Evolutionary conservation across 139 green algal species (phyloP).

Genomic region (Coelastrella sp.): DNA sequence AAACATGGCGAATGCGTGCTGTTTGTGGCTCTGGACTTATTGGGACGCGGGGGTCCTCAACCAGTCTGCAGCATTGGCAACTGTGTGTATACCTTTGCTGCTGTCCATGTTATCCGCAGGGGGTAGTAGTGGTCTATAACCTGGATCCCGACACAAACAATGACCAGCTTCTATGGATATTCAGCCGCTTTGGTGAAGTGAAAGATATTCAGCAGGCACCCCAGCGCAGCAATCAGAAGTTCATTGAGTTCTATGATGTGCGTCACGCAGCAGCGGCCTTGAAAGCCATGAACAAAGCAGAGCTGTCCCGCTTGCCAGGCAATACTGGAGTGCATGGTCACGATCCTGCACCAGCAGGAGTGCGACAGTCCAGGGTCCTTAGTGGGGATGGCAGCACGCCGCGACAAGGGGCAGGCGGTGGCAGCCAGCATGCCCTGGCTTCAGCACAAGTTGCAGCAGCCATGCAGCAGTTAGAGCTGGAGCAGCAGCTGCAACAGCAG

Average conservation of each 20-base stretch:
- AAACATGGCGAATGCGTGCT: too few species aligned
- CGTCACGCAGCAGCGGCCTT: slow-evolving; percentile 72
- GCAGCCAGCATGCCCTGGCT: slow-evolving; percentile 44
- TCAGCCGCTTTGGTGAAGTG: slow-evolving; percentile 91
- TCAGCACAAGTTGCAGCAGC: slow-evolving; percentile 37
- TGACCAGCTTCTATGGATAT: slow-evolving; percentile 82
- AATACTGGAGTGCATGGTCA: slow-evolving; percentile 3
- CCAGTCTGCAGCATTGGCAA: too few species aligned
- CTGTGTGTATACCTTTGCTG: not conserved
- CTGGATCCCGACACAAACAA: slow-evolving; percentile 77
- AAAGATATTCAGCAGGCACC: slow-evolving; percentile 71
- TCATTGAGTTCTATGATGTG: slow-evolving; percentile 94
- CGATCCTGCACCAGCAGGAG: slow-evolving; percentile 49
- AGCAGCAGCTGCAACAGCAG: slow-evolving; percentile 45
- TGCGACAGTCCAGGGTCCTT: slow-evolving; percentile 9
- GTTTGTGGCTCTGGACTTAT: too few species aligned
- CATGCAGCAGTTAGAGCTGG: slow-evolving; percentile 41
- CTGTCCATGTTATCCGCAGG: slow-evolving; percentile 71
- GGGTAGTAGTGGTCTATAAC: slow-evolving; percentile 88
- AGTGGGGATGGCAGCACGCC: slow-evolving; percentile 2
- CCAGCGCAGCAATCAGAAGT: slow-evolving; percentile 74
- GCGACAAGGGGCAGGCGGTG: slow-evolving; percentile 19
- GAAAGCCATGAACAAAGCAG: slow-evolving; percentile 72
- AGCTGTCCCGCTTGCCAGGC: slow-evolving; percentile 44
- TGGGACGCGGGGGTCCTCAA: too few species aligned